phyloP scores from a whole-genome alignment of 2,329 filamentous ascomycete species.

The Davidsoniella neocaledoniae region DNA sequence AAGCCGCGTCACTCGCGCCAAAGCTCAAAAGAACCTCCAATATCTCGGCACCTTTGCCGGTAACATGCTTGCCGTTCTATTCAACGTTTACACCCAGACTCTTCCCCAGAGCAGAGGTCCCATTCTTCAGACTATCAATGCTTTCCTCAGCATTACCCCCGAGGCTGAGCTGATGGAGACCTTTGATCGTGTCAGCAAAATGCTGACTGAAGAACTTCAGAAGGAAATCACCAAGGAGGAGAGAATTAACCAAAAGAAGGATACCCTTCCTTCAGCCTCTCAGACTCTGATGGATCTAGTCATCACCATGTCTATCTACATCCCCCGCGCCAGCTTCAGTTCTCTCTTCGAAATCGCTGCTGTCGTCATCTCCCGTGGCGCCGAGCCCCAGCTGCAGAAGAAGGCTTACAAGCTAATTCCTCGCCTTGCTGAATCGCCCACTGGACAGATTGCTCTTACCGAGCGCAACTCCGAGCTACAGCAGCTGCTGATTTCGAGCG shows the following conservation, averaged over 20 bases:
- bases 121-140: slow-evolving; percentile 87
- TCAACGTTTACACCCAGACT: slow-evolving; percentile 97
- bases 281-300: slow-evolving; percentile 95
- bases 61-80: slow-evolving; percentile 89
- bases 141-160: slow-evolving; percentile 78
- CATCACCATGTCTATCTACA: slow-evolving; percentile 87
- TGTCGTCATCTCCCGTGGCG: slow-evolving; percentile 61
- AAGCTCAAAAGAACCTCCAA: slow-evolving; percentile 64
- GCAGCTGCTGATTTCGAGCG: slow-evolving; percentile 57
- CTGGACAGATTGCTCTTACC: slow-evolving; percentile 56
- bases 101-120: slow-evolving; percentile 81
- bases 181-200: slow-evolving; percentile 69
- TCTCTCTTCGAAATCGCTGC: slow-evolving; percentile 76
- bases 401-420: slow-evolving; percentile 98
- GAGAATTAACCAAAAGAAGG: slow-evolving; percentile 42
- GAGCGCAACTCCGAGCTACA: slow-evolving; percentile 69
- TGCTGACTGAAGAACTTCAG: slow-evolving; percentile 58
- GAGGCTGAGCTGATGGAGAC: slow-evolving; percentile 66
- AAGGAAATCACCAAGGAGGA: slow-evolving; percentile 39
- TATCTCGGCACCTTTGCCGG: slow-evolving; percentile 65
- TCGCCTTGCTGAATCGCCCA: slow-evolving; percentile 65
- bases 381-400: slow-evolving; percentile 90
- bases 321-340: slow-evolving; percentile 71
- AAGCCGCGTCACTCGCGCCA: slow-evolving; percentile 56
- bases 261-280: slow-evolving; percentile 70